A percentile compares a stretch with the other conserved stretches of the same genome.
phyloP scores from a whole-genome alignment of 164 flowering plant species.

The Protea cynaroides region DNA sequence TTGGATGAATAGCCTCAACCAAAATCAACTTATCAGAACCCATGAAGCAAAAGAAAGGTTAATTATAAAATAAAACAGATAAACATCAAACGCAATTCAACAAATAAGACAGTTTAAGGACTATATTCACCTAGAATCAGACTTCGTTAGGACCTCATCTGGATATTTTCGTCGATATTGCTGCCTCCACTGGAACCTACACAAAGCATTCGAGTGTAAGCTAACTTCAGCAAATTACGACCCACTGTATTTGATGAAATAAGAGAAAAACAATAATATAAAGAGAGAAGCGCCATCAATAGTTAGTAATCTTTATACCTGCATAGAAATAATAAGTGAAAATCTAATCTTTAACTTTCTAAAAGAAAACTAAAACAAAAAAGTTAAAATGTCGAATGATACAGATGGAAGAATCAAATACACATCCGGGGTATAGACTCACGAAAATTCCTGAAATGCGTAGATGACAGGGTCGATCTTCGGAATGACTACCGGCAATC shows the following conservation, averaged over 20 bases:
- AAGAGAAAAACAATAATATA: neutral
- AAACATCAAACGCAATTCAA: neutral
- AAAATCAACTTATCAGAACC: neutral
- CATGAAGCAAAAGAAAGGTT: neutral
- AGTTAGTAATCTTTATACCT: too few species aligned
- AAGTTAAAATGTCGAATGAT: neutral
- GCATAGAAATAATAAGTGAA: too few species aligned
- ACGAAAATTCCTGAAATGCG: slow-evolving; percentile 96
- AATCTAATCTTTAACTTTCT: neutral
- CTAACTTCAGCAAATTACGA: neutral
- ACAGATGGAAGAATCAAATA: neutral
- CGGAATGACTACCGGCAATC: slow-evolving; percentile 85
- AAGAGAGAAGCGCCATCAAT: neutral
- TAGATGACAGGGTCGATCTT: slow-evolving; percentile 87
- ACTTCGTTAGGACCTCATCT: slow-evolving; percentile 56
- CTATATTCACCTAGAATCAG: slow-evolving; percentile 54
- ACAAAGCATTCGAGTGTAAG: neutral
- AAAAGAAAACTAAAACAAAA: neutral
- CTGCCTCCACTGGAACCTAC: slow-evolving; percentile 80
- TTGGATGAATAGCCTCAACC: neutral
- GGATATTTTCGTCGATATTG: slow-evolving; percentile 81
- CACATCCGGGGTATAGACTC: too few species aligned
- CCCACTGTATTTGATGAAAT: neutral
- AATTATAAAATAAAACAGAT: neutral
- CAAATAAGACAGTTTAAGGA: neutral